These are phyloP conservation scores for Penicillium frequentans DNA, from an alignment of 2,329 filamentous ascomycete genomes.

Conservation along the genomic window DNA sequence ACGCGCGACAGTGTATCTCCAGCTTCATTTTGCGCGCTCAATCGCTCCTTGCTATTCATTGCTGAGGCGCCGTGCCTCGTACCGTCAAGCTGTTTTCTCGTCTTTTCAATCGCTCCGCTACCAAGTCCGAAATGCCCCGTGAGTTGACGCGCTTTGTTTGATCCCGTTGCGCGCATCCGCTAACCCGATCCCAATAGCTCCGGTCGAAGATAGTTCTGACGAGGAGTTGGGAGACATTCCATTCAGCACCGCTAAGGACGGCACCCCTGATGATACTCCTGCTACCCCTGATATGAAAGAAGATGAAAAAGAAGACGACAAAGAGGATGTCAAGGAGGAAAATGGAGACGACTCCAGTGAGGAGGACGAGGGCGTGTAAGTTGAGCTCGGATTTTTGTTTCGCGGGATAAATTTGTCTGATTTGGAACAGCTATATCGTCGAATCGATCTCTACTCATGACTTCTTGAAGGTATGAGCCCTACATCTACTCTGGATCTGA, in stretches of 20 bases:
- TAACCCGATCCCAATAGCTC: conserved; percentile 20
- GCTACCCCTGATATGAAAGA: conserved; percentile 14
- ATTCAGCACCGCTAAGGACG: conserved; percentile 30
- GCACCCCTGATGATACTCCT: conserved; percentile 9
- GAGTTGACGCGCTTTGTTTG: conserved; percentile 24
- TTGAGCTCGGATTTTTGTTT: not conserved
- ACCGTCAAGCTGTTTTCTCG: conserved; percentile 34
- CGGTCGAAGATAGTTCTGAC: conserved; percentile 35
- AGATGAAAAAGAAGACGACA: conserved; percentile 12
- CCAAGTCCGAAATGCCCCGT: conserved; percentile 41
- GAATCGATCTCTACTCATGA: conserved; percentile 41
- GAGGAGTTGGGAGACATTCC: conserved; percentile 42
- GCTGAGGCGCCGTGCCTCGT: conserved; percentile 5
- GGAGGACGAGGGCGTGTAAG: conserved; percentile 36
- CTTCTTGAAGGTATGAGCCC: conserved; percentile 37
- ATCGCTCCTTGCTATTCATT: not conserved
- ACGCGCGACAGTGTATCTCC: conserved; percentile 27
- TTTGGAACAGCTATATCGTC: conserved; percentile 40
- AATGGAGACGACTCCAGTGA: conserved; percentile 12
- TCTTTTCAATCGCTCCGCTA: conserved; percentile 22
- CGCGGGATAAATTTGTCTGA: conserved; percentile 1
- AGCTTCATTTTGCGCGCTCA: conserved; percentile 1
- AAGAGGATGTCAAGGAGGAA: conserved; percentile 10
- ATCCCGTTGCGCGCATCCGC: not conserved
- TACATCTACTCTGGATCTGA: conserved; percentile 11